Evolutionary conservation across 306 rosid species (phyloP), one percentile per base, ranked within the genome.

Genomic region (Casuarina glauca): DNA sequence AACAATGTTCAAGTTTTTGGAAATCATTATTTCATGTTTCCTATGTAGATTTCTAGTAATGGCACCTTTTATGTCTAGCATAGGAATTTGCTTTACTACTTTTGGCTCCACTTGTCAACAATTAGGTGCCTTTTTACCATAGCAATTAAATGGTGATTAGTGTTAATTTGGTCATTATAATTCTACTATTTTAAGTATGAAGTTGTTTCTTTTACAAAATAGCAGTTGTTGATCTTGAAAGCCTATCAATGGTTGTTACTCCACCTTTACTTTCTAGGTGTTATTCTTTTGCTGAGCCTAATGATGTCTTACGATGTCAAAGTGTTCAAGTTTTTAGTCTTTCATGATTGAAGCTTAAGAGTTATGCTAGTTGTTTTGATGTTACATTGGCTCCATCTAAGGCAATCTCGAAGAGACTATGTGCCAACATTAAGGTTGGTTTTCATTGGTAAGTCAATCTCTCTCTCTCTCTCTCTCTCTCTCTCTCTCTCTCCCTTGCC

Each of bases 121-220:
- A 74, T 74, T 89, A 92, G 96, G 96, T 93, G 82, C 96, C 93
- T 1, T 93, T 89, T 81, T 93, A 90, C 70, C 89, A 93, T 76
- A 87, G 91, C 88, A 89, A 89, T 87, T 93, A 93, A 7, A 90
- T 93, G 96, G 83, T 84, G 35, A 86, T 90, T 17, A 94, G 93
- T 51, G 72, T 93, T 83, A 89, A 90, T 79, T 91, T 90, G 70
- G 91, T 89, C 76, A 44, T 93, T 52, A 82, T 93, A 69, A 89
- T 90, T 45, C 74, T 90, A 78, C 93, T 93, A 69, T 93, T 93
- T 74, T 96, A 90, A 96, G 97, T 93, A 88, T 60, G 13, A 50
- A 46, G 20, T 70, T 77, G 17, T 52, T 32, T 0, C 7, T 39
- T 13, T 46, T 61, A 35, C 49, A 48, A 10, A 6, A 52, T 12